Conservation (phyloP, 2,329 filamentous ascomycete genomes). For the Fusarium heterosporum region DNA sequence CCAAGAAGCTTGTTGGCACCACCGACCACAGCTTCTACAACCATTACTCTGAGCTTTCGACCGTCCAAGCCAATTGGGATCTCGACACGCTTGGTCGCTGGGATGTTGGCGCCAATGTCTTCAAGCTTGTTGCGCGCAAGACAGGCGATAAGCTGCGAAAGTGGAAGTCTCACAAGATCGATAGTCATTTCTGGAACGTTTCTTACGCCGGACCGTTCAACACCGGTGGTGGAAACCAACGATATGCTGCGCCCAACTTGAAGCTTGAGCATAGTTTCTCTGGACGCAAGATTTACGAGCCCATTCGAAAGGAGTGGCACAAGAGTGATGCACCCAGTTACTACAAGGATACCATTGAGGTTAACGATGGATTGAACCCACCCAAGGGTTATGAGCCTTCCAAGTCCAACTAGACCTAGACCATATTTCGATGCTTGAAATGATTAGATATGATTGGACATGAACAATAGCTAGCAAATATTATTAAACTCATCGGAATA, state of each 20-base stretch:
- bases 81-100: slow-evolving; percentile 76
- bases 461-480: background rate
- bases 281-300: slow-evolving; percentile 52
- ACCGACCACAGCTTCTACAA: slow-evolving; percentile 77
- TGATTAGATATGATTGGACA: background rate
- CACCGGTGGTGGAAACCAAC: slow-evolving; percentile 49
- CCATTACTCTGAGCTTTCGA: slow-evolving; percentile 77
- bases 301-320: slow-evolving; percentile 55
- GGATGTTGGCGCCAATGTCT: slow-evolving; percentile 80
- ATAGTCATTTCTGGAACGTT: slow-evolving; percentile 62
- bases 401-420: slow-evolving; percentile 23
- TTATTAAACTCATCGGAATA: background rate
- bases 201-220: slow-evolving; percentile 66
- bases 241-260: slow-evolving; percentile 58
- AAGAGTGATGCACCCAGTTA: slow-evolving; percentile 56
- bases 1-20: slow-evolving; percentile 72
- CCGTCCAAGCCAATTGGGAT: slow-evolving; percentile 76
- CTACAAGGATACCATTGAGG: slow-evolving; percentile 55
- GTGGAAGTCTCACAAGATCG: slow-evolving; percentile 53
- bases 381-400: slow-evolving; percentile 54
- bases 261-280: slow-evolving; percentile 48
- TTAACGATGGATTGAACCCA: slow-evolving; percentile 58
- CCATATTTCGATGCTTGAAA: too few species aligned
- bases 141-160: slow-evolving; percentile 66
- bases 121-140: slow-evolving; percentile 67